Base-by-base conservation (phyloP, 495 filamentous ascomycete genomes). In the Barbatosphaeria neglecta region DNA sequence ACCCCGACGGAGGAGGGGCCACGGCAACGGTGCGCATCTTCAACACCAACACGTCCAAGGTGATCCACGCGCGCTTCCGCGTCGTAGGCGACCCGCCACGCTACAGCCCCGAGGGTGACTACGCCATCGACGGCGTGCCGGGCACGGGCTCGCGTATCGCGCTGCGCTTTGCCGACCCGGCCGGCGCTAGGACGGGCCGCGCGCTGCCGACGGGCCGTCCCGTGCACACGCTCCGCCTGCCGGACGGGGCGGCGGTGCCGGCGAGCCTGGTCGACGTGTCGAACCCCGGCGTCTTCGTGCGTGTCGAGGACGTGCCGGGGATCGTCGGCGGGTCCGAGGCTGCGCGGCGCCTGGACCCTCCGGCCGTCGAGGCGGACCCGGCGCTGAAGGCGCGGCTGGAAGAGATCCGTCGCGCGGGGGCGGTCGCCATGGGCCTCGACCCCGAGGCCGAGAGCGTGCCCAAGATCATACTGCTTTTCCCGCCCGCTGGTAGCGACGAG, bases 261-360 rank as follows among this genome's bases (percentile, higher is more conserved):
- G 64, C 62, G 0, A 64, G 60, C 6, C 57, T 70, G 6, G 58
- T 69, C 16, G 84, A 89, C 47, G 80, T 75, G 2, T 75, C 72
- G 1, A 86, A 86, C 49, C 84, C 83, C 0, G 76, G 78, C 27
- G 72, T 83, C 4, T 86, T 86, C 55, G 65, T 86, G 0, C 61
- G 61, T 7, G 75, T 75, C 2, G 52, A 52, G 1, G 74, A 77
- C 51, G 53, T 85, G n/a, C n/a, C n/a, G 0, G 73, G 64, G 4
- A 53, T 83, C 0, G 47, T 59, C 1, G 43, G 22, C 17, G 31
- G 5, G 10, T 15, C 13, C 2, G 33, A 43, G 1, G 66, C 69
- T n/a, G n/a, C n/a, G n/a, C n/a, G n/a, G 8, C 68, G 69, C 2
- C 56, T 83, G 19, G 65, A 69, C 4, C 80, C 81, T 0, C 65